Evolutionary conservation across 371 early-diverging fungal genomes (phyloP), one percentile per base, ranked within the genome.

Genomic region (Nematocida ironsii): DNA sequence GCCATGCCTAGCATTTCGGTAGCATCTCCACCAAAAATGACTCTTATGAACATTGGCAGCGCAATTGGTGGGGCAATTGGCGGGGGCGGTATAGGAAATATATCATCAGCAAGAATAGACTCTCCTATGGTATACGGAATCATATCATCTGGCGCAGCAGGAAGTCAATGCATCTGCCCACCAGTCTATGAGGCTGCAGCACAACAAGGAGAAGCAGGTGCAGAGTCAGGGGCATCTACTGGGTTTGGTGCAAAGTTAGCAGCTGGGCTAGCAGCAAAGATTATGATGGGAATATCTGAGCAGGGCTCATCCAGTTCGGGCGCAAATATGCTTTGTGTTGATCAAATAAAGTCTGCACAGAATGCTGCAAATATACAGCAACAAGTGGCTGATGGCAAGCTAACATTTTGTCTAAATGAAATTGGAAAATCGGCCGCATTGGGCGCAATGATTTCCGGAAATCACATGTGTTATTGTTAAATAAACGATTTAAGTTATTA

Each of bases 401-500:
- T 70, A 5, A 70, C 13, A 6, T 11, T 6, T 5, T 78, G 80
- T 45, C 42, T 78, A 13, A 42, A 67, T 45, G 20, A 13, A 27
- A 18, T 78, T 7, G 80, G 80, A 11, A 68, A 27, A 33, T 48
- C 50, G 5, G 20, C 18, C 45, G 5, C 7, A 13, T 13, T 68
- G 4, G 16, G 13, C 48, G 0, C 18, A n/a, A 23, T 68, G 39
- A 11, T 47, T 18, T 6, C 42, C 4, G 6, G 50, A 33, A 50
- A 23, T 18, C 50, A 48, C 20, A n/a, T 75, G 16, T 75, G 75
- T 44, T 67, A 67, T 40, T 75, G 75, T 40, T 75, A 75, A 64
- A 64, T 64, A 75, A 75, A 55, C 4, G 56, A 56, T 20, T 50
- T 68, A 68, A 50, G 48, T 4, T 52, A 45, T 68, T 68, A 25